Conservation (phyloP, 495 filamentous ascomycete species). For the Neurospora hispaniola region DNA sequence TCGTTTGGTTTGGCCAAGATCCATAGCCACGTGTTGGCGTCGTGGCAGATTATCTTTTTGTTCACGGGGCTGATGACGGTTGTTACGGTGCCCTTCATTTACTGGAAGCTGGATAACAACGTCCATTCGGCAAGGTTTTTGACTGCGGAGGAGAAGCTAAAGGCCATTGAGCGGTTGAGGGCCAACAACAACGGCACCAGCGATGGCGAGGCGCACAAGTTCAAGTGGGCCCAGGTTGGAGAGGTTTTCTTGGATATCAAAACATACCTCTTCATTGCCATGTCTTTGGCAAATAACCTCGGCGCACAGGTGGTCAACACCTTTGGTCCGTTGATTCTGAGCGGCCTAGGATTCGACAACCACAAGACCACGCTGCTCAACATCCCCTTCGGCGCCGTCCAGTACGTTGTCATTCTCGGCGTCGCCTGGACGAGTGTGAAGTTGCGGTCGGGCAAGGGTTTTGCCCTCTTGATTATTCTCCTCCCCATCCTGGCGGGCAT, state of each 20-base stretch:
- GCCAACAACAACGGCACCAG: slow-evolving; percentile 49
- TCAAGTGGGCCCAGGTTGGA: slow-evolving; percentile 37
- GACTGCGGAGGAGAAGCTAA: slow-evolving; percentile 34
- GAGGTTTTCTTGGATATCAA: slow-evolving; percentile 35
- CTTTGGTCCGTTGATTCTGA: slow-evolving; percentile 52
- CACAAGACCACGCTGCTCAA: slow-evolving; percentile 53
- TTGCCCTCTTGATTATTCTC: slow-evolving; percentile 39
- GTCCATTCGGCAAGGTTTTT: slow-evolving; percentile 45
- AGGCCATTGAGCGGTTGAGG: slow-evolving; percentile 34
- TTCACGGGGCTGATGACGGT: slow-evolving; percentile 49
- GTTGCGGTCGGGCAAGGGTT: slow-evolving; percentile 34
- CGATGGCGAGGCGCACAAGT: slow-evolving; percentile 13
- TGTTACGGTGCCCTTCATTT: slow-evolving; percentile 37
- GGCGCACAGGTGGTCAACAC: slow-evolving; percentile 50
- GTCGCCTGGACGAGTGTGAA: slow-evolving; percentile 44
- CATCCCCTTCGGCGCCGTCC: slow-evolving; percentile 51
- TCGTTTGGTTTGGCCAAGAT: slow-evolving; percentile 53
- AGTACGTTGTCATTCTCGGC: slow-evolving; percentile 44
- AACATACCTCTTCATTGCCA: slow-evolving; percentile 37
- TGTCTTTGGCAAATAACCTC: slow-evolving; percentile 50
- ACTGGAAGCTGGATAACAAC: slow-evolving; percentile 42
- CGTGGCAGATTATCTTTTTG: slow-evolving; percentile 60
- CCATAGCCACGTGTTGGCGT: slow-evolving; percentile 34
- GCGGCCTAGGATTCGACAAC: slow-evolving; percentile 47
- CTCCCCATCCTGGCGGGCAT: slow-evolving; percentile 48